phyloP scores from a whole-genome alignment of 73 alveolate species.

The Tetrahymena malaccensis region DNA sequence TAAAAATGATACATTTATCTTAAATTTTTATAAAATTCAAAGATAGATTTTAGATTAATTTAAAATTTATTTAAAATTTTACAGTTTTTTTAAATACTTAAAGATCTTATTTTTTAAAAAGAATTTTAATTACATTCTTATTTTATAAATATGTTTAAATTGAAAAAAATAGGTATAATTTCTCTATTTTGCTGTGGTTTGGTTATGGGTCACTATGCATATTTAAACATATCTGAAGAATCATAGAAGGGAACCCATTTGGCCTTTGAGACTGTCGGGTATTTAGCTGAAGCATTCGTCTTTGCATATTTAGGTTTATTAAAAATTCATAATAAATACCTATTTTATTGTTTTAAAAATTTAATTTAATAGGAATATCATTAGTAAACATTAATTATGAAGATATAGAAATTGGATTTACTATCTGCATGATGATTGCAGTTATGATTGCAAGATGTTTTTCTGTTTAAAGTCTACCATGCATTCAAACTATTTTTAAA shows the following conservation, averaged over 20 bases:
- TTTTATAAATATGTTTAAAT: too few relatives aligned
- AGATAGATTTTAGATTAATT: not conserved
- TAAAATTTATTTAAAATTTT: not conserved
- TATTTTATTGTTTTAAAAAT: not conserved
- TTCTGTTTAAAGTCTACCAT: constrained; percentile 68
- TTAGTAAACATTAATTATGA: constrained; percentile 46
- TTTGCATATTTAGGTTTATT: constrained; percentile 88
- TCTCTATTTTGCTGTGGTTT: constrained; percentile 90
- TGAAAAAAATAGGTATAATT: constrained; percentile 64
- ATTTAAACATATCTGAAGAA: constrained; percentile 75
- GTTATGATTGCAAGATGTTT: constrained; percentile 76
- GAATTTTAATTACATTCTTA: not conserved
- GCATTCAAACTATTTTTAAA: constrained; percentile 41
- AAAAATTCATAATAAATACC: not conserved
- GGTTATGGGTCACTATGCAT: constrained; percentile 87
- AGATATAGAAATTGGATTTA: constrained; percentile 52
- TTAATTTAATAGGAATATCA: not conserved
- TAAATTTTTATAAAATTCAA: not conserved
- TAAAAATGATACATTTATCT: not conserved
- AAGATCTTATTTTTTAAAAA: too few relatives aligned
- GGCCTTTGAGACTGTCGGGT: constrained; percentile 81
- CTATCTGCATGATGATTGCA: constrained; percentile 63
- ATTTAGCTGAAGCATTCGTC: constrained; percentile 95
- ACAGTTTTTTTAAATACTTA: too few relatives aligned
- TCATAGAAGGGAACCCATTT: constrained; percentile 82